Evolutionary conservation across 768 basidiomycete species (phyloP), one percentile per base, ranked within the genome.

Genomic region (Collybia sordida): DNA sequence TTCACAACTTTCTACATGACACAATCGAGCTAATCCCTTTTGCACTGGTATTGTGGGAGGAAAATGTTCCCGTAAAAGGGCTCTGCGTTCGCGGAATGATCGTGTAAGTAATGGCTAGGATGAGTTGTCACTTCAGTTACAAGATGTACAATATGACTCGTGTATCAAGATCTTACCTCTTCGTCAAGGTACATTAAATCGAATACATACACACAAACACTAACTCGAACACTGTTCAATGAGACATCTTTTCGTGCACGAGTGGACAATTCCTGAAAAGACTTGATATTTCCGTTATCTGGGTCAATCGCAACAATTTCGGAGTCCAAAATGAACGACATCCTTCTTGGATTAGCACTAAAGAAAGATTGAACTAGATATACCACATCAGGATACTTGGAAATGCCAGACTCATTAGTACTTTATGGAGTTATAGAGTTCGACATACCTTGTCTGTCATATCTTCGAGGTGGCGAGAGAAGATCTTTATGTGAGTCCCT

Each of bases 391-490:
- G 93, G 92, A 65, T 95, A 95, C 89, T 91, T 45, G 46, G 45
- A 37, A 51, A 34, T 45, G 17, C 25, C 31, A 45, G 21, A 52
- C 40, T 36, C 12, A 23, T 22, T 17, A 42, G 41, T 42, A 34
- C 18, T 39, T 45, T 31, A 54, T 45, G 9, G 45, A 43, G 31
- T 42, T n/a, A 14, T 17, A 19, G 22, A 34, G 21, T 21, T 8
- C n/a, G 39, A 42, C 61, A 54, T 62, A 82, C 88, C 75, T 96
- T 94, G 52, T 83, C 81, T 1, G 91, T 93, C 93, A 94, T 94
- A 59, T 93, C 85, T 69, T 95, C 92, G 25, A 96, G 72, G 72
- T 93, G 91, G 47, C 93, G 83, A 51, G 89, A 91, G 71, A 96
- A 96, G 42, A 95, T 74, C 45, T 82, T 80, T 36, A 91, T 77